These are phyloP conservation scores for Colletotrichum siamense DNA, from an alignment of 2,329 filamentous ascomycete species.

Conservation along the genomic window DNA sequence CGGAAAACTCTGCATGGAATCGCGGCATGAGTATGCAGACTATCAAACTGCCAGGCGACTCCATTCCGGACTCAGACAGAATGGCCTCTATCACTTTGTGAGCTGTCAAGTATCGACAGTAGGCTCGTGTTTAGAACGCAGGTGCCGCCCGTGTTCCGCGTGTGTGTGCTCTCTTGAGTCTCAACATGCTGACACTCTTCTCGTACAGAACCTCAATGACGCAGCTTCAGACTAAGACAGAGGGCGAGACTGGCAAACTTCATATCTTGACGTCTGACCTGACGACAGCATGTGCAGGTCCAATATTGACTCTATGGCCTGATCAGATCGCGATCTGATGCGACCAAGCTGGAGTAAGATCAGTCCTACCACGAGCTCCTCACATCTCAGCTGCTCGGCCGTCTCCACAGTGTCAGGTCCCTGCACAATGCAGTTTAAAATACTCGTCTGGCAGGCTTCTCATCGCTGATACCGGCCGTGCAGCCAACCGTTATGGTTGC, in stretches of 20 bases:
- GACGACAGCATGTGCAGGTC: not conserved
- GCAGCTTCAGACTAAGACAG: not conserved
- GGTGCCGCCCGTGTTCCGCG: not conserved
- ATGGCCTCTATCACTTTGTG: constrained; percentile 9
- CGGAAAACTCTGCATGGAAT: constrained; percentile 21
- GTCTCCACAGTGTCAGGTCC: constrained; percentile 14
- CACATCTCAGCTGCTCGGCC: constrained; percentile 11
- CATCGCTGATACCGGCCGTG: constrained; percentile 3
- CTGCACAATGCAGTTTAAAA: constrained; percentile 21
- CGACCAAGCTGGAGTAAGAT: constrained; percentile 7
- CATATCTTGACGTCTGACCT: not conserved
- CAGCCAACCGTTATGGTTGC: constrained; percentile 9
- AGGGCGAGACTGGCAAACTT: not conserved
- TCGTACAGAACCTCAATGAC: constrained; percentile 1
- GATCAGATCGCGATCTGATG: constrained; percentile 14
- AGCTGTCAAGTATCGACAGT: constrained; percentile 11
- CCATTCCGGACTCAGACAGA: constrained; percentile 1
- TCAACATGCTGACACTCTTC: not conserved
- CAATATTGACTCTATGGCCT: not conserved
- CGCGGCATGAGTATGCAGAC: constrained; percentile 16
- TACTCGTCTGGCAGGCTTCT: not conserved
- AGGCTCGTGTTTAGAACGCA: not conserved
- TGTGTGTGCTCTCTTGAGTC: not conserved
- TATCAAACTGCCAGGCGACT: constrained; percentile 1
- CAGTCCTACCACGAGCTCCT: constrained; percentile 3